A percentile compares a stretch with the other conserved stretches of the same genome.
Evolutionary conservation across 129 eudicot species (phyloP).

Genomic region (Helianthus annuus): DNA sequence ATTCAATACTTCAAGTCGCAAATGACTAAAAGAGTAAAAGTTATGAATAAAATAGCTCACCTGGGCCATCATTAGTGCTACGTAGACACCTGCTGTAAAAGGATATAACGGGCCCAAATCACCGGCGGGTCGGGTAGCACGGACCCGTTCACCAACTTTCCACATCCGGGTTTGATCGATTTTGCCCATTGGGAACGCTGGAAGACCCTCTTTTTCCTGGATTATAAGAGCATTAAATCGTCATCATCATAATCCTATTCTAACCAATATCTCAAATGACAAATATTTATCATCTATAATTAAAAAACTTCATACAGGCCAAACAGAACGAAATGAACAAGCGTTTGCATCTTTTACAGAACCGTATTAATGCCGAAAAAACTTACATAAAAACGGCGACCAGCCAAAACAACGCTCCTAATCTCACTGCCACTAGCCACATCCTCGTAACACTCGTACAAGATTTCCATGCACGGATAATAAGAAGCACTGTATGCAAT

Average conservation of each 20-base stretch:
- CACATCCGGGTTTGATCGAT: constrained; percentile 97
- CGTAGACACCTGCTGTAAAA: constrained; percentile 96
- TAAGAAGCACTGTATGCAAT: constrained; percentile 91
- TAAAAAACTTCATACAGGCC: neutral
- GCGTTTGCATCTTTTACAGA: neutral
- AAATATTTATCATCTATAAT: neutral
- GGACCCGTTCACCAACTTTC: constrained; percentile 91
- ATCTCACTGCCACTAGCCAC: constrained; percentile 96
- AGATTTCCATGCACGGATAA: constrained; percentile 96
- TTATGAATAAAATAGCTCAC: constrained; percentile 33
- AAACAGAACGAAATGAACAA: neutral
- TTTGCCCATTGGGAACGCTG: constrained; percentile 99
- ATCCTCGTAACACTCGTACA: constrained; percentile 97
- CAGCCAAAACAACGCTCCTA: constrained; percentile 93
- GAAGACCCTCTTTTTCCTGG: constrained; percentile 97
- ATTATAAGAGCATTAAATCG: neutral
- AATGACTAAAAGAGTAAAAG: neutral
- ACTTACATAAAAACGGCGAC: constrained; percentile 91
- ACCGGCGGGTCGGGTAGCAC: constrained; percentile 73
- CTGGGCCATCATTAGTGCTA: constrained; percentile 98
- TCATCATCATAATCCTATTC: neutral
- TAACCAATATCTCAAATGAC: neutral
- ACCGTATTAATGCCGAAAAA: neutral
- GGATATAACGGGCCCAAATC: constrained; percentile 92
- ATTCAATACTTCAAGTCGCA: neutral